Evolutionary conservation across 331 rosid genomes (phyloP).

Genomic region (Rhamnella rubrinervis): DNA sequence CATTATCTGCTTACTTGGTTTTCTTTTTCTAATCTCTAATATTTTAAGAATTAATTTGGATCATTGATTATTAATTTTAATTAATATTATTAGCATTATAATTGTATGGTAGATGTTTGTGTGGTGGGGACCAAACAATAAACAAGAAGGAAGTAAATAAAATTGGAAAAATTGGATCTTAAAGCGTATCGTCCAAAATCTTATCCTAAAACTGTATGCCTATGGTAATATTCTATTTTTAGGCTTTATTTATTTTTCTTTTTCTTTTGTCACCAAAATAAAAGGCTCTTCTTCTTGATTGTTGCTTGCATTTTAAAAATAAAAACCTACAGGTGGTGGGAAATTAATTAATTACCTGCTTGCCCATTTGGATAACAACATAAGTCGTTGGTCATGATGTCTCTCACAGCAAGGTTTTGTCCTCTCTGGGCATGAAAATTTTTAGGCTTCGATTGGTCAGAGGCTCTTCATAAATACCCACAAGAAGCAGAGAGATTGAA

Average conservation of each 20-base stretch:
- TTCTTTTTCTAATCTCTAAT: too few relatives aligned
- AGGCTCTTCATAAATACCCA: too few relatives aligned
- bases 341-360: too few relatives aligned
- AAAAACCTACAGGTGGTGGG: too few relatives aligned
- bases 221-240: conserved; percentile 10
- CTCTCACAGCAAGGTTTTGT: too few relatives aligned
- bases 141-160: not conserved
- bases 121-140: conserved; percentile 20
- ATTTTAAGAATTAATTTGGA: too few relatives aligned
- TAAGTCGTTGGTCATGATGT: too few relatives aligned
- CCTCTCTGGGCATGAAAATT: too few relatives aligned
- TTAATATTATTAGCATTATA: not conserved
- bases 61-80: conserved; percentile 2
- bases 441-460: too few relatives aligned
- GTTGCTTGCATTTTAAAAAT: conserved; percentile 19
- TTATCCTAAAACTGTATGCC: conserved; percentile 31
- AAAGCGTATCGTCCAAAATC: conserved; percentile 24
- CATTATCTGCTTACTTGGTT: too few relatives aligned
- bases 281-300: conserved; percentile 51
- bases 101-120: conserved; percentile 16
- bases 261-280: conserved; percentile 20
- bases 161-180: conserved; percentile 4
- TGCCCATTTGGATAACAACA: too few relatives aligned
- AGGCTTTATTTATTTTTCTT: not conserved
- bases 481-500: too few relatives aligned